A percentile compares a stretch with the other conserved stretches of the same genome.
phyloP scores from a whole-genome alignment of 305 asterid species.

The Fraxinus nigra region DNA sequence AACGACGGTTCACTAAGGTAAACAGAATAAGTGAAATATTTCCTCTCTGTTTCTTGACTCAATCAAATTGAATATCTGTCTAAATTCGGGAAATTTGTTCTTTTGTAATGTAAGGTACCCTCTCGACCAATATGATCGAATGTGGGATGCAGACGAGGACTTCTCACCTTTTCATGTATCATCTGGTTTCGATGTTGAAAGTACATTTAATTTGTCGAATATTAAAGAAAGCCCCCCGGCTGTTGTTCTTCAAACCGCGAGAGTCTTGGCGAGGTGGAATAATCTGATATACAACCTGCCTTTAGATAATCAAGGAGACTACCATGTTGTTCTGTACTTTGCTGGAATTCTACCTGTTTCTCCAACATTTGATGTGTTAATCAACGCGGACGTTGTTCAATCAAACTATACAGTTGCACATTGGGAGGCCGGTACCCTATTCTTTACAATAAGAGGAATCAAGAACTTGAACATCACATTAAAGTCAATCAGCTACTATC shows the following conservation, averaged over 20 bases:
- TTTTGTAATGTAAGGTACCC: constrained; percentile 61
- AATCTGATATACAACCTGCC: constrained; percentile 63
- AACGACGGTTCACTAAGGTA: constrained; percentile 74
- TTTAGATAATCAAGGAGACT: constrained; percentile 66
- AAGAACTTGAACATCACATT: constrained; percentile 64
- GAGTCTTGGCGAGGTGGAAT: constrained; percentile 80
- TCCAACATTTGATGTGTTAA: constrained; percentile 68
- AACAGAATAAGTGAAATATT: not conserved
- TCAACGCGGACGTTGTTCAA: constrained; percentile 55
- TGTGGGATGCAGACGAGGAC: constrained; percentile 90
- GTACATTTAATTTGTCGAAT: constrained; percentile 47
- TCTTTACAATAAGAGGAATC: constrained; percentile 57
- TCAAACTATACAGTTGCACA: constrained; percentile 62
- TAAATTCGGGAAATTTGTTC: constrained; percentile 1
- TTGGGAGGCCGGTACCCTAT: constrained; percentile 52
- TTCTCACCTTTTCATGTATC: constrained; percentile 84
- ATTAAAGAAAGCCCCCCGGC: constrained; percentile 73
- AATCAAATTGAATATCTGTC: not conserved
- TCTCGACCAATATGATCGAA: constrained; percentile 73
- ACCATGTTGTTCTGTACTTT: constrained; percentile 77
- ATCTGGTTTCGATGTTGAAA: constrained; percentile 58
- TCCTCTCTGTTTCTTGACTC: constrained; percentile 4
- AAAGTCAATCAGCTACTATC: constrained; percentile 64
- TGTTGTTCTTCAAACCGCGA: constrained; percentile 74
- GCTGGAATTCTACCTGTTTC: constrained; percentile 85